Conservation (phyloP, 768 basidiomycete genomes). For the Mrakia blollopis region DNA sequence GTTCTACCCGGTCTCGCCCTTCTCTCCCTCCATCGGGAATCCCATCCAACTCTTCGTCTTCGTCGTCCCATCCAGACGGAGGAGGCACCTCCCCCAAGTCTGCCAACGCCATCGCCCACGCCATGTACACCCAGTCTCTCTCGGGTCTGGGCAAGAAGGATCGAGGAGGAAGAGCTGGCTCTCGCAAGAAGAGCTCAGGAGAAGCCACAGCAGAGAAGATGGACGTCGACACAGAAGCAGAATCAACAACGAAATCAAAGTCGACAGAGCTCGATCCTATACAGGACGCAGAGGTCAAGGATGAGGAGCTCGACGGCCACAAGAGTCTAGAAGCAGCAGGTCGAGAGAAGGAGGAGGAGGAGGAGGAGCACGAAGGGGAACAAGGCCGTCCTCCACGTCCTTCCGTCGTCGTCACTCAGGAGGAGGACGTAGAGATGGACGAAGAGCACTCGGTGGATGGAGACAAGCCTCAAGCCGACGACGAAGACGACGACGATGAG, state of each 20-base stretch:
- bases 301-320: not conserved
- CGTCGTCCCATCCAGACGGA: not conserved
- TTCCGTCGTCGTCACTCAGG: constrained; percentile 3
- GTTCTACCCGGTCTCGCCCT: constrained; percentile 27
- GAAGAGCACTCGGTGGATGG: constrained; percentile 5
- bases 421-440: not conserved
- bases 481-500: constrained; percentile 29
- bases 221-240: not conserved
- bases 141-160: constrained; percentile 18
- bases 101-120: constrained; percentile 32
- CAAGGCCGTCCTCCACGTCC: not conserved
- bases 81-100: constrained; percentile 10
- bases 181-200: constrained; percentile 27
- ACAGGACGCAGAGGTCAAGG: not conserved
- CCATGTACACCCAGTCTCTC: constrained; percentile 28
- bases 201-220: constrained; percentile 2
- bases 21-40: constrained; percentile 14
- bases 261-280: not conserved
- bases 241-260: not conserved
- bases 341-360: not conserved
- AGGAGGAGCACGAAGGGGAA: not conserved
- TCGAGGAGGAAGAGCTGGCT: not conserved
- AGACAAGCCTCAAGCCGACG: constrained; percentile 13
- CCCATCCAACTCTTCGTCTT: not conserved
- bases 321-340: not conserved